phyloP scores from a whole-genome alignment of 495 filamentous ascomycete genomes.

The Hypomontagnella monticulosa region DNA sequence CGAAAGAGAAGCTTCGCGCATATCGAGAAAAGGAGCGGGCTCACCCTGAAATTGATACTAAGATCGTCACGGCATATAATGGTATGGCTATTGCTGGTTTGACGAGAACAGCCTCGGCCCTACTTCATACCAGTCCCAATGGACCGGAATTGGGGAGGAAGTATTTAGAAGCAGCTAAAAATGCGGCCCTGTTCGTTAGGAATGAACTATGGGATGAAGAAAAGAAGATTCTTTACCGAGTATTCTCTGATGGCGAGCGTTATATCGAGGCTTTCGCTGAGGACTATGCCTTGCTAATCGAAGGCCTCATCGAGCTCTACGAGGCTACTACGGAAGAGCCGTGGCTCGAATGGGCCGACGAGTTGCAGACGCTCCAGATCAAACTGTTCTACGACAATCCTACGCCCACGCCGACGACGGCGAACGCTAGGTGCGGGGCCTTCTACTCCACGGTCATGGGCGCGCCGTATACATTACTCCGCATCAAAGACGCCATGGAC shows the following conservation, averaged over 20 bases:
- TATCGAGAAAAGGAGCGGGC: conserved; percentile 80
- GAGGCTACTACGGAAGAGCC: conserved; percentile 83
- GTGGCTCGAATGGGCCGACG: conserved; percentile 85
- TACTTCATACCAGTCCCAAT: conserved; percentile 67
- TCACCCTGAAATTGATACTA: conserved; percentile 87
- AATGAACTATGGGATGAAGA: conserved; percentile 76
- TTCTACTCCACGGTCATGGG: conserved; percentile 86
- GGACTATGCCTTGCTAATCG: conserved; percentile 91
- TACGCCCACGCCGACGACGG: conserved; percentile 24
- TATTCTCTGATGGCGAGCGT: conserved; percentile 78
- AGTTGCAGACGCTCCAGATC: conserved; percentile 74
- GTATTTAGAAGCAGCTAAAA: conserved; percentile 71
- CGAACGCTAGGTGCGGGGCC: conserved; percentile 62
- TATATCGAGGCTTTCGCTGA: conserved; percentile 86
- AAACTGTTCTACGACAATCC: conserved; percentile 70
- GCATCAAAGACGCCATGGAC: conserved; percentile 94
- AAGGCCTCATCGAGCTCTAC: conserved; percentile 87
- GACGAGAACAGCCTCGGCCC: conserved; percentile 73
- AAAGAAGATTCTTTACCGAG: conserved; percentile 72
- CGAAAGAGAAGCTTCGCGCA: conserved; percentile 73
- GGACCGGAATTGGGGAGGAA: conserved; percentile 55
- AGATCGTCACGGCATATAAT: conserved; percentile 88
- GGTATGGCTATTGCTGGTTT: conserved; percentile 89
- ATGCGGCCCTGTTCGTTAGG: conserved; percentile 79
- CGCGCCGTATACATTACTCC: conserved; percentile 79